Evolutionary conservation across 179 eudicot species (phyloP).

Genomic region (Silene vulgaris): DNA sequence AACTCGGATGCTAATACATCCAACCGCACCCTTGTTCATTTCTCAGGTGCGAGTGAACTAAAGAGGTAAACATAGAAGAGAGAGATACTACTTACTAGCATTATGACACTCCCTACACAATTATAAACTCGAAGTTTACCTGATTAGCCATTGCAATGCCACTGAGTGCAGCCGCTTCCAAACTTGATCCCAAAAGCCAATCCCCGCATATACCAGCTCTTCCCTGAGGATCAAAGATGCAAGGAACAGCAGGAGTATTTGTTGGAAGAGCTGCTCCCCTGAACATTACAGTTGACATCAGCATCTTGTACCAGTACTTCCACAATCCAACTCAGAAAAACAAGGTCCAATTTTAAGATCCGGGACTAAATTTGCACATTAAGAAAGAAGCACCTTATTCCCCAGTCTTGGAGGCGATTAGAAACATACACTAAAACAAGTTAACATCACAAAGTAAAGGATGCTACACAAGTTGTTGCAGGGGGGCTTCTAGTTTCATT

Average conservation of each 20-base stretch:
- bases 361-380: not conserved
- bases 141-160: slow-evolving; percentile 91
- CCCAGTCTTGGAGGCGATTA: not conserved
- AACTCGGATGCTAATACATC: too few species aligned
- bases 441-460: not conserved
- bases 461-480: not conserved
- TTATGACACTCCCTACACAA: not conserved
- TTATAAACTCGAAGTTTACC: slow-evolving; percentile 30
- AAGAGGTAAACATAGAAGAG: not conserved
- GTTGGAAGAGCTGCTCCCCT: slow-evolving; percentile 99
- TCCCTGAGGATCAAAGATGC: slow-evolving; percentile 92
- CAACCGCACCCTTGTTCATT: too few species aligned
- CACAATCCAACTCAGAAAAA: not conserved
- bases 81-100: not conserved
- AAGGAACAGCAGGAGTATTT: slow-evolving; percentile 75
- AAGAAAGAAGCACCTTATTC: not conserved
- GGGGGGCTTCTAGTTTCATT: not conserved
- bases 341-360: not conserved
- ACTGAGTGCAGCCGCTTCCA: slow-evolving; percentile 88
- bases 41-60: not conserved
- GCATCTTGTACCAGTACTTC: not conserved
- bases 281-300: slow-evolving; percentile 19
- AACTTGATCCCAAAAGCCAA: slow-evolving; percentile 91
- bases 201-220: slow-evolving; percentile 97
- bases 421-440: not conserved